These are phyloP conservation scores for Cutaneotrichosporon cavernicola DNA, from an alignment of 1,284 basidiomycete species.

Conservation along the genomic window DNA sequence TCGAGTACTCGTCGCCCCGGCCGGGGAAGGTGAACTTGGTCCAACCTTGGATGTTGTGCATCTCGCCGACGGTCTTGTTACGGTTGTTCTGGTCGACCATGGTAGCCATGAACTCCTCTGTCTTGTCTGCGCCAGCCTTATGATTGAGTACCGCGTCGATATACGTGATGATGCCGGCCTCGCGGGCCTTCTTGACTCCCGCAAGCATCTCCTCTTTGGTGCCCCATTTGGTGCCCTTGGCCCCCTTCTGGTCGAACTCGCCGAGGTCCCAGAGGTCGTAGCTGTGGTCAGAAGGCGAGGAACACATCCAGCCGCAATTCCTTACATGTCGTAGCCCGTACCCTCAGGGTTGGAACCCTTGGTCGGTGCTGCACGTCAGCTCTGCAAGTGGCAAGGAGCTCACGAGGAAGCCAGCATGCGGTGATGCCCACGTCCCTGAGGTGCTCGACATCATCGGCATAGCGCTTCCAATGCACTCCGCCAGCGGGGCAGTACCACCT, in stretches of 20 bases:
- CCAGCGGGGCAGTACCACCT: slow-evolving; percentile 47
- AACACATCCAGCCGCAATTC: not conserved
- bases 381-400: slow-evolving; percentile 17
- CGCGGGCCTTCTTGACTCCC: slow-evolving; percentile 59
- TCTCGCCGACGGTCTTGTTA: slow-evolving; percentile 60
- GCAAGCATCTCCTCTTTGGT: slow-evolving; percentile 74
- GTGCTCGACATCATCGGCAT: slow-evolving; percentile 66
- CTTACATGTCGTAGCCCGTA: slow-evolving; percentile 52
- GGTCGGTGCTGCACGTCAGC: slow-evolving; percentile 39
- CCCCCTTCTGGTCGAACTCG: slow-evolving; percentile 84
- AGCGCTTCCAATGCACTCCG: slow-evolving; percentile 66
- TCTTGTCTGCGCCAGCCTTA: slow-evolving; percentile 71
- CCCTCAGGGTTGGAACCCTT: slow-evolving; percentile 49
- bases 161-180: slow-evolving; percentile 51
- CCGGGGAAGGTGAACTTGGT: slow-evolving; percentile 79
- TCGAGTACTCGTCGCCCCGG: slow-evolving; percentile 64
- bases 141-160: slow-evolving; percentile 59
- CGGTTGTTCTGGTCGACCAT: slow-evolving; percentile 64
- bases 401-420: slow-evolving; percentile 64
- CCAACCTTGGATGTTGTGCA: slow-evolving; percentile 78
- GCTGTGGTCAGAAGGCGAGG: slow-evolving; percentile 41
- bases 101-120: slow-evolving; percentile 71
- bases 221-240: slow-evolving; percentile 84
- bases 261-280: slow-evolving; percentile 80
- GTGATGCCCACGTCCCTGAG: slow-evolving; percentile 79